A percentile compares a stretch with the other conserved stretches of the same genome.
These are phyloP conservation scores for Trypanosoma conorhini DNA, from an alignment of 208 protist species.

Conservation along the genomic window DNA sequence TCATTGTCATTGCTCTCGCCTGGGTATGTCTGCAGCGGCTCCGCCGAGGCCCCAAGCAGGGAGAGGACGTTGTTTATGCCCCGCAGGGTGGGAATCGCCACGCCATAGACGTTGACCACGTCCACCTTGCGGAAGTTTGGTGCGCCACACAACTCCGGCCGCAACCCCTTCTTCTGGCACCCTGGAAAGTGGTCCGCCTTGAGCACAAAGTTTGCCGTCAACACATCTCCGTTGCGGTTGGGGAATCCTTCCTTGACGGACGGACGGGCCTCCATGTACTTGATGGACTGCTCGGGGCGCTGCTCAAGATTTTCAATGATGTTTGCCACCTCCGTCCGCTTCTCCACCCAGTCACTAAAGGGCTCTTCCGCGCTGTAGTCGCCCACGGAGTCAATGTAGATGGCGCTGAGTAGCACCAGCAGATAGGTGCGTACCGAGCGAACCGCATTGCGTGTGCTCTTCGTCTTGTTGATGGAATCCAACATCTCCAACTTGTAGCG, in stretches of 20 bases:
- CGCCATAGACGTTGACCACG: conserved; percentile 84
- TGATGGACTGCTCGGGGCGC: conserved; percentile 63
- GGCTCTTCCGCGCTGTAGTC: conserved; percentile 35
- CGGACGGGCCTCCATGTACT: conserved; percentile 66
- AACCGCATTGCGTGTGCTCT: conserved; percentile 57
- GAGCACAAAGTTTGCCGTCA: conserved; percentile 86
- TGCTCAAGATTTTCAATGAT: conserved; percentile 74
- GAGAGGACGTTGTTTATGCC: conserved; percentile 90
- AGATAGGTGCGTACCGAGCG: conserved; percentile 76
- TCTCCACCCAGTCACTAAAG: conserved; percentile 75
- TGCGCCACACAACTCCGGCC: conserved; percentile 77
- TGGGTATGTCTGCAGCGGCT: conserved; percentile 67
- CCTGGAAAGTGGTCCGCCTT: conserved; percentile 92
- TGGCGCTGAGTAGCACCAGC: conserved; percentile 73
- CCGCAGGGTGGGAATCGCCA: conserved; percentile 80
- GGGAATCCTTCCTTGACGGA: conserved; percentile 76
- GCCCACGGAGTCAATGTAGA: conserved; percentile 75
- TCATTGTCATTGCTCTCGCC: conserved; percentile 80
- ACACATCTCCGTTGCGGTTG: conserved; percentile 73
- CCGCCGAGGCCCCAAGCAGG: conserved; percentile 72
- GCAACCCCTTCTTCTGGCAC: conserved; percentile 87
- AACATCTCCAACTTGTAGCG: conserved; percentile 60
- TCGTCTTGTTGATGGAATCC: conserved; percentile 48
- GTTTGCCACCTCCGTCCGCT: conserved; percentile 69
- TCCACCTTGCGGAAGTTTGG: conserved; percentile 89